Percentiles rank a stretch among this genome's conserved stretches.
Conservation (phyloP, 495 filamentous ascomycete species). For the Bombardia bombarda region DNA sequence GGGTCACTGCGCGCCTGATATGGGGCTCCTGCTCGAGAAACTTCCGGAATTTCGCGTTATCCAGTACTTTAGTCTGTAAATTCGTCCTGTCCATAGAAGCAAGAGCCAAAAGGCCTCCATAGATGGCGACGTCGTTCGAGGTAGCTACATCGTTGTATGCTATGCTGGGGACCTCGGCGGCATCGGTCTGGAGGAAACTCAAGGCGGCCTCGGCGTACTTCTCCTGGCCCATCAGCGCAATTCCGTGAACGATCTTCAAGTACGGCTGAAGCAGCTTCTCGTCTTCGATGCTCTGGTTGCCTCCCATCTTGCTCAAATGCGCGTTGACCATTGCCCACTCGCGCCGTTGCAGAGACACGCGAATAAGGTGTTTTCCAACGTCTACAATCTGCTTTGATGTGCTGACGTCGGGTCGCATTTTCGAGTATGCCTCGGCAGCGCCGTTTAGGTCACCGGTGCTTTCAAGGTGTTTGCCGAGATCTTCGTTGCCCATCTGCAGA, state of each 20-base stretch:
- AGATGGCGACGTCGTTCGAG: constrained; percentile 84
- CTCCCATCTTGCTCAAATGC: constrained; percentile 59
- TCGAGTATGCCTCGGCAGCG: constrained; percentile 32
- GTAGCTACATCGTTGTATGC: constrained; percentile 66
- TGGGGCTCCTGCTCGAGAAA: constrained; percentile 93
- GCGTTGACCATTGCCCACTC: constrained; percentile 49
- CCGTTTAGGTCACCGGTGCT: constrained; percentile 31
- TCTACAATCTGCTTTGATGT: constrained; percentile 36
- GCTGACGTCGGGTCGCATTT: constrained; percentile 41
- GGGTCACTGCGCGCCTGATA: constrained; percentile 78
- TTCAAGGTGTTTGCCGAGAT: constrained; percentile 39
- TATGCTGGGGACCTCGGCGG: constrained; percentile 43
- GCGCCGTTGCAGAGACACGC: constrained; percentile 33
- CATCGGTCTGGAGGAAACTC: constrained; percentile 54
- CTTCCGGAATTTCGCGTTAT: constrained; percentile 68
- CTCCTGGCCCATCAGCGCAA: constrained; percentile 59
- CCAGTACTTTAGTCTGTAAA: constrained; percentile 68
- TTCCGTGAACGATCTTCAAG: constrained; percentile 56
- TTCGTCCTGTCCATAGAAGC: constrained; percentile 77
- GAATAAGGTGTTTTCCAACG: constrained; percentile 33
- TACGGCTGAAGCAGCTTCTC: constrained; percentile 57
- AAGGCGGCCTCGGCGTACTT: constrained; percentile 66
- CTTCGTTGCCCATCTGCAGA: constrained; percentile 38
- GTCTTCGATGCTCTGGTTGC: constrained; percentile 41
- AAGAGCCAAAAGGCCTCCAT: constrained; percentile 83